Evolutionary conservation across 176 grass and related monocot species (phyloP), one percentile per base, ranked within the genome.

Genomic region (Oryza longistaminata): DNA sequence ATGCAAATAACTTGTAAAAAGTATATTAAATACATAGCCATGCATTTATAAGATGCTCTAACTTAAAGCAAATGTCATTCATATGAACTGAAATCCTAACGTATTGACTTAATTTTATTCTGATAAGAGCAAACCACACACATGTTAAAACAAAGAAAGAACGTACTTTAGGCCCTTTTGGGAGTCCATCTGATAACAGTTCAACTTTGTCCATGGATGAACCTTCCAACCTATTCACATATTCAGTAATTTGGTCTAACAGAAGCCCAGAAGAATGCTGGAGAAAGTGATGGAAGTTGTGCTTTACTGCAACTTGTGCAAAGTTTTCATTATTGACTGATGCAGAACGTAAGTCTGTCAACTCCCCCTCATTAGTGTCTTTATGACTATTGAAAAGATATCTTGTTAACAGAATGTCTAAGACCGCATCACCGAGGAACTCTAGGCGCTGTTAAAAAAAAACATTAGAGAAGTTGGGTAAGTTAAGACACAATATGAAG

Each of bases 251-350:
- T 84, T 95, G 74, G 5, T 92, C 85, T 81, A 87, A 85, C 22
- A 95, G 67, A 15, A 88, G 61, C 65, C 75, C 87, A 78, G 88
- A 95, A 74, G 89, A 88, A 86, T 95, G 89, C 74, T 89, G 93
- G 66, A 98, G 89, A 87, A 89, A 90, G 14, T 84, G 68, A 34
- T 98, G 83, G 68, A 98, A 71, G 79, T 93, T 95, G 77, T 98
- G 83, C 80, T 80, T 93, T 43, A 93, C 91, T 43, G 96, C 91
- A 73, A 91, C 80, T 87, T 87, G 93, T 76, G 96, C 93, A 81
- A 98, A 98, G 74, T 94, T 95, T 71, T 95, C 89, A 33, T 98
- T 98, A 72, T 93, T 98, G 69, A 98, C 96, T 40, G 93, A 98
- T 70, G 93, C 93, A 64, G 91, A 93, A 21, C 96, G 85, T 82